phyloP scores from a whole-genome alignment of 164 flowering plant species.

The Chloranthus sessilifolius region DNA sequence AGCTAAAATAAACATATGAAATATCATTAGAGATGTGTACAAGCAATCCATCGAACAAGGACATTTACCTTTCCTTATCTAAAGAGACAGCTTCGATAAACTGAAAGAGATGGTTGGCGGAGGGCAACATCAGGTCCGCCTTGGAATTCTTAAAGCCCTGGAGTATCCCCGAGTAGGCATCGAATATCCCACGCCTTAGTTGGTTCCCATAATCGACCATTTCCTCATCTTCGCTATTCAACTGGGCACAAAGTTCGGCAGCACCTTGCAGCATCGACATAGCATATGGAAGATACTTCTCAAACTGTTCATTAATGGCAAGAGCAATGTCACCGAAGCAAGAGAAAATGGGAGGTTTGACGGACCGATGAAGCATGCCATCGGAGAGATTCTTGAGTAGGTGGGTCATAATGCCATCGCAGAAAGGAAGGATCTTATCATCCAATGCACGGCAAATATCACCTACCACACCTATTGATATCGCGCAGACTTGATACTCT shows the following conservation, averaged over 20 bases:
- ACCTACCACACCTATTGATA: constrained; percentile 83
- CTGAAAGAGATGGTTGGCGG: constrained; percentile 67
- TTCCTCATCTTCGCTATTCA: constrained; percentile 63
- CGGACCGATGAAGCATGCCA: constrained; percentile 67
- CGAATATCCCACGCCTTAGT: constrained; percentile 72
- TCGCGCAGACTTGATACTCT: constrained; percentile 83
- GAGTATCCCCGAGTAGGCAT: constrained; percentile 86
- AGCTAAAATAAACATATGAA: too few relatives aligned
- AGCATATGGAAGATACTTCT: constrained; percentile 60
- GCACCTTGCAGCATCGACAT: constrained; percentile 74
- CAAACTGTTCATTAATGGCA: constrained; percentile 73
- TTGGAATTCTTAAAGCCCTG: constrained; percentile 74
- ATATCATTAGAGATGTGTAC: background rate
- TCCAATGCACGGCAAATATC: constrained; percentile 83
- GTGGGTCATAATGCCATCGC: constrained; percentile 76
- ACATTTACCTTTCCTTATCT: constrained; percentile 52
- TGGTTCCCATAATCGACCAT: constrained; percentile 77
- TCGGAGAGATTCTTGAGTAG: constrained; percentile 68
- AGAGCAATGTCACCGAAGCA: constrained; percentile 92
- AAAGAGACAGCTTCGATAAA: constrained; percentile 55
- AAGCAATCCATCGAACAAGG: background rate
- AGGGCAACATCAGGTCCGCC: constrained; percentile 67
- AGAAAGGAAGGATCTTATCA: constrained; percentile 60
- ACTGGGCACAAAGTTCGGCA: constrained; percentile 56
- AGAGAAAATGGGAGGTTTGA: constrained; percentile 84